phyloP scores from a whole-genome alignment of 306 rosid species.

The Prunus mira region DNA sequence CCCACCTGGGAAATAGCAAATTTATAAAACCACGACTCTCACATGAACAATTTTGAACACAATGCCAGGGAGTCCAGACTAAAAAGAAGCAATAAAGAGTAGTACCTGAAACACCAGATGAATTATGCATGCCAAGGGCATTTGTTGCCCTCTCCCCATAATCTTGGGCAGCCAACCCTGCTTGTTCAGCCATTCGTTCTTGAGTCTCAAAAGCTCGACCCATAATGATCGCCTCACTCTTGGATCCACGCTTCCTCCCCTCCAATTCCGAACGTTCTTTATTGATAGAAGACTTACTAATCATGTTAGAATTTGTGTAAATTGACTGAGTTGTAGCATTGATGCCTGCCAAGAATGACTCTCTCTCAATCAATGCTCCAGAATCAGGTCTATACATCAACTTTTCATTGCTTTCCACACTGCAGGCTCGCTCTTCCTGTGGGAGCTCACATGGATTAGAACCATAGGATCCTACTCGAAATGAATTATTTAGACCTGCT shows the following conservation, averaged over 20 bases:
- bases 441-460: conserved; percentile 29
- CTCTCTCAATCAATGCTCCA: conserved; percentile 27
- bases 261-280: conserved; percentile 34
- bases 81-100: not conserved
- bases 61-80: not conserved
- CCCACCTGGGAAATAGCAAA: conserved; percentile 18
- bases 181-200: conserved; percentile 40
- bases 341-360: conserved; percentile 29
- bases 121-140: conserved; percentile 34
- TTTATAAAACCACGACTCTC: not conserved
- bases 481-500: conserved; percentile 35
- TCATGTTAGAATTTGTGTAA: conserved; percentile 26
- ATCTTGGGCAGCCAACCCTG: conserved; percentile 30
- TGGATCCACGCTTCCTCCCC: conserved; percentile 25
- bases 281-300: conserved; percentile 27
- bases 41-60: not conserved
- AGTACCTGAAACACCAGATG: conserved; percentile 38
- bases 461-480: conserved; percentile 41
- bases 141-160: conserved; percentile 34
- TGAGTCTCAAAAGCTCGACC: conserved; percentile 32
- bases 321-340: conserved; percentile 27
- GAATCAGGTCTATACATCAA: conserved; percentile 30
- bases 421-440: conserved; percentile 30
- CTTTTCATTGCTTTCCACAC: conserved; percentile 34
- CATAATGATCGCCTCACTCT: conserved; percentile 35